Conservation (phyloP, 2,329 filamentous ascomycete genomes). For the Gremmenia infestans region DNA sequence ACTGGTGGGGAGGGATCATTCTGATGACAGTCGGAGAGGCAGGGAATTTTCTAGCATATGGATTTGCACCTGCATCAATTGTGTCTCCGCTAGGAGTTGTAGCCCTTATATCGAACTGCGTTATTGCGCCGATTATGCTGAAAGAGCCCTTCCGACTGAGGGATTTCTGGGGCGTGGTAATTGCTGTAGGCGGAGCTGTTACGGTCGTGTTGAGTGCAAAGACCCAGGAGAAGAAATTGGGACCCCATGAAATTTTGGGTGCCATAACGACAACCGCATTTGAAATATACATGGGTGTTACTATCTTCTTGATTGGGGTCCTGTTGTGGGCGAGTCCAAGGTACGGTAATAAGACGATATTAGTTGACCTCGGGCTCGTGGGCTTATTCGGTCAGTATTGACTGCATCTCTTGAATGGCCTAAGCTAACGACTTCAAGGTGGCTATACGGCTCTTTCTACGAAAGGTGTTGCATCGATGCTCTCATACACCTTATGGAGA, state of each 20-base stretch:
- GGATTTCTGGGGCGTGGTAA: constrained; percentile 82
- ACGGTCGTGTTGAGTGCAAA: constrained; percentile 90
- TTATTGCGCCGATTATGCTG: constrained; percentile 91
- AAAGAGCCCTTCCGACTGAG: constrained; percentile 82
- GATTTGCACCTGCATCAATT: constrained; percentile 95
- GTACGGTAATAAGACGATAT: constrained; percentile 80
- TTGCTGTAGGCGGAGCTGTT: constrained; percentile 83
- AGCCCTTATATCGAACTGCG: constrained; percentile 90
- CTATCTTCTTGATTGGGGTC: constrained; percentile 63
- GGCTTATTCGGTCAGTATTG: constrained; percentile 74
- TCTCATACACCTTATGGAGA: constrained; percentile 84
- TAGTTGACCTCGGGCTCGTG: constrained; percentile 90
- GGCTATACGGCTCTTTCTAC: constrained; percentile 96
- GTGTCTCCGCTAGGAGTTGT: constrained; percentile 97
- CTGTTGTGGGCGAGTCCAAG: constrained; percentile 78
- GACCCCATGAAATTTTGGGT: constrained; percentile 83
- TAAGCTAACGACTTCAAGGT: constrained; percentile 43
- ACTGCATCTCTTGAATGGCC: background rate
- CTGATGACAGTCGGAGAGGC: constrained; percentile 90
- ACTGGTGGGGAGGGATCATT: constrained; percentile 93
- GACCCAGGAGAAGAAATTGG: constrained; percentile 82
- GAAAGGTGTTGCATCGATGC: constrained; percentile 91
- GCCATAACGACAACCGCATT: constrained; percentile 87
- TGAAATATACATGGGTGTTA: constrained; percentile 81
- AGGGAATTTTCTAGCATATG: constrained; percentile 95